A percentile compares a stretch with the other conserved stretches of the same genome.
Conservation (phyloP, 176 grass and related monocot genomes). For the Tuctoria greenei region DNA sequence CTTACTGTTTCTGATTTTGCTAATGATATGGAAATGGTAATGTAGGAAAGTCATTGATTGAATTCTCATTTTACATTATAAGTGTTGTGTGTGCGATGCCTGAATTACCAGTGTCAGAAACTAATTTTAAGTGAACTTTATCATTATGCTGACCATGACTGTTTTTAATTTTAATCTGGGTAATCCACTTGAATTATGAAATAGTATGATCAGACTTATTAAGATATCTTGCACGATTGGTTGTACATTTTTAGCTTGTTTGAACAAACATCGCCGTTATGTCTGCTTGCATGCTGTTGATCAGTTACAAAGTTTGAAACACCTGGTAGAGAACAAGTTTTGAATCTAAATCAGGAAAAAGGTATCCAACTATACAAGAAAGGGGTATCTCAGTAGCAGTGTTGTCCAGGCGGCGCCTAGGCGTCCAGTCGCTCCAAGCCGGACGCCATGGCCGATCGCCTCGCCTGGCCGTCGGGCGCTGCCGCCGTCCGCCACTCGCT, state of each 20-base stretch:
- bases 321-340: not conserved
- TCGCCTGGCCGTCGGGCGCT: too few species aligned
- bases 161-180: conserved; percentile 13
- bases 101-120: conserved; percentile 4
- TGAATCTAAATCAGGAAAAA: not conserved
- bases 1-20: not conserved
- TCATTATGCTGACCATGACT: conserved; percentile 4
- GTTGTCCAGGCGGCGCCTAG: too few species aligned
- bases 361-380: not conserved
- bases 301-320: not conserved
- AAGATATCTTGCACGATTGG: not conserved
- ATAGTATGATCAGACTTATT: not conserved
- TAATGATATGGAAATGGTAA: not conserved
- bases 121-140: not conserved
- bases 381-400: not conserved
- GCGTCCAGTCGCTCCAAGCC: too few species aligned
- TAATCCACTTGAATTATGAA: not conserved
- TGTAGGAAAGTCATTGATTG: not conserved
- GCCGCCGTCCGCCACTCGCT: too few species aligned
- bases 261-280: not conserved
- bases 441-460: too few species aligned
- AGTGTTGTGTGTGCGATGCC: not conserved
- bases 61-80: not conserved
- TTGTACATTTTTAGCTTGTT: not conserved
- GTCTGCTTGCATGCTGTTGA: not conserved